Percentiles rank a stretch among this genome's conserved stretches.
Evolutionary conservation across 148 eudicot genomes (phyloP).

Genomic region (Diospyros kaki): DNA sequence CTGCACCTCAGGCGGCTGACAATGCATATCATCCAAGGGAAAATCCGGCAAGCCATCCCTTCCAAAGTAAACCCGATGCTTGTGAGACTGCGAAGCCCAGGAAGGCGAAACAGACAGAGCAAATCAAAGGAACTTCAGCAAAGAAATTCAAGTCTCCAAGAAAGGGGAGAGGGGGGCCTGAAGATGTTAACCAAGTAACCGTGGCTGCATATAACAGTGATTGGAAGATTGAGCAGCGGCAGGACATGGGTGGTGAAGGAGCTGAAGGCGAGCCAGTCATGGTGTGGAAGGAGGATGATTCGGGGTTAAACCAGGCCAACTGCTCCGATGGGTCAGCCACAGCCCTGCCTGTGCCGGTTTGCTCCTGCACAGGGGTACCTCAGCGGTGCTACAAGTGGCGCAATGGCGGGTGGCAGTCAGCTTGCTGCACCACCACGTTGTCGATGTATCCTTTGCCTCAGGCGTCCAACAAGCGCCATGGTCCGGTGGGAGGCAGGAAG

Average conservation of each 20-base stretch:
- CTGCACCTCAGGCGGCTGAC: constrained; percentile 14
- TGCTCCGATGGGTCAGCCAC: constrained; percentile 33
- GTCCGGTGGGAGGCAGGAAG: background rate
- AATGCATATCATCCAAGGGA: constrained; percentile 20
- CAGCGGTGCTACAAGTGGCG: constrained; percentile 6
- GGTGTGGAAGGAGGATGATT: constrained; percentile 29
- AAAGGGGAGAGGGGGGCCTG: constrained; percentile 16
- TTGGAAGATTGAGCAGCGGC: constrained; percentile 13
- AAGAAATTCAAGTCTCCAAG: constrained; percentile 16
- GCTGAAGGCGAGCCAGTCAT: constrained; percentile 11
- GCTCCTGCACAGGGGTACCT: background rate
- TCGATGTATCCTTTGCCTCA: constrained; percentile 1
- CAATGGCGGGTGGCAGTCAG: constrained; percentile 6
- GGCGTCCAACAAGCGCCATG: constrained; percentile 3
- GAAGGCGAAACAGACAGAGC: constrained; percentile 25
- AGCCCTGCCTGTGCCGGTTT: constrained; percentile 21
- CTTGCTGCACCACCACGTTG: constrained; percentile 1
- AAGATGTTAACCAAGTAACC: constrained; percentile 4
- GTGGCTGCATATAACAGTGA: constrained; percentile 3
- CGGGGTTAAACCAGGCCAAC: constrained; percentile 30
- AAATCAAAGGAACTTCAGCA: constrained; percentile 14
- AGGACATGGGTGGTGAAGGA: constrained; percentile 22
- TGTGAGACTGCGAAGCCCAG: constrained; percentile 19
- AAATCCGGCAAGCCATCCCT: background rate
- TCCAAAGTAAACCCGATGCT: background rate